These are phyloP conservation scores for Bipolaris cookei DNA, from an alignment of 2,329 filamentous ascomycete genomes.

Conservation along the genomic window DNA sequence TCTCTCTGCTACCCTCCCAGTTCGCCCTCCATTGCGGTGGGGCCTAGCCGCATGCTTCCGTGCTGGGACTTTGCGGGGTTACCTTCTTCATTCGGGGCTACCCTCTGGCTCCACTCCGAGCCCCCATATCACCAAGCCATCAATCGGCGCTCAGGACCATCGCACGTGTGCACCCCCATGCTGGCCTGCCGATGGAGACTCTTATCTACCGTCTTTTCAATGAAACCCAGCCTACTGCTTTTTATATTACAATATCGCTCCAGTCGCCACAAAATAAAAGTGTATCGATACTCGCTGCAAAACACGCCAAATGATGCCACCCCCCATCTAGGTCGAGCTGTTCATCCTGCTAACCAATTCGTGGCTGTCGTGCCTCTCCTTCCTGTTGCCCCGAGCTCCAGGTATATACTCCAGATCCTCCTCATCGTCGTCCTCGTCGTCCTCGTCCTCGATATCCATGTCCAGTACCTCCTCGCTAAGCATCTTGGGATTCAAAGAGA, in stretches of 20 bases:
- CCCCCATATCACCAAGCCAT: neutral
- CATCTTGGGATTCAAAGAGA: constrained; percentile 54
- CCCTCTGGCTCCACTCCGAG: constrained; percentile 4
- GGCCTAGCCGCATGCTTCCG: constrained; percentile 9
- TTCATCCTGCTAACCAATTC: constrained; percentile 32
- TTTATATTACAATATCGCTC: neutral
- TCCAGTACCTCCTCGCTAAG: constrained; percentile 51
- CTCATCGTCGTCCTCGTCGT: constrained; percentile 19
- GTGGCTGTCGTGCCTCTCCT: constrained; percentile 31
- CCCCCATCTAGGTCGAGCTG: constrained; percentile 11
- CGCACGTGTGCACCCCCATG: constrained; percentile 16
- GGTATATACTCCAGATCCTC: constrained; percentile 36
- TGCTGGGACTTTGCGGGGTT: constrained; percentile 9
- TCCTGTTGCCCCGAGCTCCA: constrained; percentile 23
- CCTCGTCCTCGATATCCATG: constrained; percentile 37
- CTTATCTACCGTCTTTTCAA: neutral
- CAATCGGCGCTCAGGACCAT: constrained; percentile 13
- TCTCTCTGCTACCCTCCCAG: too few species aligned
- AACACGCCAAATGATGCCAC: neutral
- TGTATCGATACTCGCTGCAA: neutral
- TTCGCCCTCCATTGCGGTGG: constrained; percentile 6
- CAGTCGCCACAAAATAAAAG: neutral
- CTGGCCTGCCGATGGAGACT: neutral
- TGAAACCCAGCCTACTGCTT: neutral
- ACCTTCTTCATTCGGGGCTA: constrained; percentile 18